These are phyloP conservation scores for Kodamaea restingae DNA, from an alignment of 805 yeast genomes.

Conservation along the genomic window DNA sequence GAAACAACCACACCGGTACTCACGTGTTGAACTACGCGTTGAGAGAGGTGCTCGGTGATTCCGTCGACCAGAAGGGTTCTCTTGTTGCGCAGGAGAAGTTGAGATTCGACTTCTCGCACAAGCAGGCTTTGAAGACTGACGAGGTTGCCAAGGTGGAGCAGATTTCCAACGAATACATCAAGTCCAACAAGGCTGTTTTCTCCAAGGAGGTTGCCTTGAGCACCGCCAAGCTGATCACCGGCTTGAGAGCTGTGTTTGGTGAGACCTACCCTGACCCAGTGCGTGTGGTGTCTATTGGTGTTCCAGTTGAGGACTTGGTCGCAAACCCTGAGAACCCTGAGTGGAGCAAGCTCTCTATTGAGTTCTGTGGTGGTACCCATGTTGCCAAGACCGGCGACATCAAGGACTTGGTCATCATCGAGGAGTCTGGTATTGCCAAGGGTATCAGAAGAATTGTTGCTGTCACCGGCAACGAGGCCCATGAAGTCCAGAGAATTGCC, in stretches of 20 bases:
- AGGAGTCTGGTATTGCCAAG: constrained; percentile 97
- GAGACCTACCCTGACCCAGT: constrained; percentile 99
- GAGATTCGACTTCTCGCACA: constrained; percentile 94
- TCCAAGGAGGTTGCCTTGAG: constrained; percentile 78
- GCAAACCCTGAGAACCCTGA: constrained; percentile 63
- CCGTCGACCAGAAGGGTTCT: constrained; percentile 94
- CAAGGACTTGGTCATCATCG: constrained; percentile 82
- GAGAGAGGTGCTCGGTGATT: constrained; percentile 80
- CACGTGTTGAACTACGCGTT: constrained; percentile 89
- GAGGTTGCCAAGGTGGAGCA: constrained; percentile 76
- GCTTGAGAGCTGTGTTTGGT: constrained; percentile 97
- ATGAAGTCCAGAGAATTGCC: constrained; percentile 84
- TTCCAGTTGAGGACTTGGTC: constrained; percentile 76
- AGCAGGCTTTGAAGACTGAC: constrained; percentile 68
- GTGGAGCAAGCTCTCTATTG: constrained; percentile 80
- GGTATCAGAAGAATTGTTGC: constrained; percentile 98
- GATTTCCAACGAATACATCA: constrained; percentile 68
- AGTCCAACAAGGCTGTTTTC: constrained; percentile 66
- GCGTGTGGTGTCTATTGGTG: constrained; percentile 94
- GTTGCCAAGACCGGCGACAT: constrained; percentile 90
- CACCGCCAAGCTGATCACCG: constrained; percentile 68
- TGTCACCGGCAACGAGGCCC: constrained; percentile 88
- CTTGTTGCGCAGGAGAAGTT: constrained; percentile 92
- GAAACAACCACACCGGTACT: constrained; percentile 98
- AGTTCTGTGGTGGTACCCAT: constrained; percentile 99